These are phyloP conservation scores for Lasiosphaeria hispida DNA, from an alignment of 495 filamentous ascomycete genomes.

Conservation along the genomic window DNA sequence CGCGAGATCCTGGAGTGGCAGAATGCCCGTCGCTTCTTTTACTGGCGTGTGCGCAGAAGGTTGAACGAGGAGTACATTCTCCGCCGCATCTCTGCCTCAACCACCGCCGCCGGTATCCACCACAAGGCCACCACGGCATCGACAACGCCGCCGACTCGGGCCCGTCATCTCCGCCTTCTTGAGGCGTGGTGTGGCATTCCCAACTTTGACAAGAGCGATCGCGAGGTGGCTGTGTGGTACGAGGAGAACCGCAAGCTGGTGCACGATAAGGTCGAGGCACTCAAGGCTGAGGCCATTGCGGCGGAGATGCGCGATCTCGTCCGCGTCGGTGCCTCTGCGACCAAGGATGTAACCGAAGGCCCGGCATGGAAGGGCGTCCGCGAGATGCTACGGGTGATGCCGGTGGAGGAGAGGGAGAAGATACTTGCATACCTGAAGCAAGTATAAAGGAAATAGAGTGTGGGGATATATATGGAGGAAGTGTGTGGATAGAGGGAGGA, in stretches of 20 bases:
- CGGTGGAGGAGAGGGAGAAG: conserved; percentile 82
- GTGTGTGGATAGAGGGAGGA: too few species aligned
- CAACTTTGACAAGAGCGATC: conserved; percentile 72
- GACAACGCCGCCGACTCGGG: conserved; percentile 50
- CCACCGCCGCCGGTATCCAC: conserved; percentile 29
- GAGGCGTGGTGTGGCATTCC: conserved; percentile 73
- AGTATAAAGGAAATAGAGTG: conserved; percentile 13
- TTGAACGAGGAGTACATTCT: conserved; percentile 95
- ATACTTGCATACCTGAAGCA: conserved; percentile 67
- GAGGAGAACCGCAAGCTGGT: conserved; percentile 89
- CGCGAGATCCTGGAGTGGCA: conserved; percentile 79
- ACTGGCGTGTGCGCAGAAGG: conserved; percentile 97
- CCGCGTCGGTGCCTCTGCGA: conserved; percentile 42
- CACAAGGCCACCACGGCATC: conserved; percentile 39
- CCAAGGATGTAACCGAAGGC: conserved; percentile 56
- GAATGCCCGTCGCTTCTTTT: conserved; percentile 96
- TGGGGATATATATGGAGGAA: neutral
- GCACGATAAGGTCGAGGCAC: conserved; percentile 69
- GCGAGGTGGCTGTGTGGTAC: conserved; percentile 89
- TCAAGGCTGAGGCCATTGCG: conserved; percentile 75
- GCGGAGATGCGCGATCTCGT: conserved; percentile 76
- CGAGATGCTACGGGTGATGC: conserved; percentile 79
- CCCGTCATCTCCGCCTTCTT: conserved; percentile 64
- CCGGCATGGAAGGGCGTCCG: conserved; percentile 84
- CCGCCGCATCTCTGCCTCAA: conserved; percentile 71